Percentiles rank a stretch among this genome's conserved stretches.
Evolutionary conservation across 768 basidiomycete genomes (phyloP).

Genomic region (Agrocybe pediades): DNA sequence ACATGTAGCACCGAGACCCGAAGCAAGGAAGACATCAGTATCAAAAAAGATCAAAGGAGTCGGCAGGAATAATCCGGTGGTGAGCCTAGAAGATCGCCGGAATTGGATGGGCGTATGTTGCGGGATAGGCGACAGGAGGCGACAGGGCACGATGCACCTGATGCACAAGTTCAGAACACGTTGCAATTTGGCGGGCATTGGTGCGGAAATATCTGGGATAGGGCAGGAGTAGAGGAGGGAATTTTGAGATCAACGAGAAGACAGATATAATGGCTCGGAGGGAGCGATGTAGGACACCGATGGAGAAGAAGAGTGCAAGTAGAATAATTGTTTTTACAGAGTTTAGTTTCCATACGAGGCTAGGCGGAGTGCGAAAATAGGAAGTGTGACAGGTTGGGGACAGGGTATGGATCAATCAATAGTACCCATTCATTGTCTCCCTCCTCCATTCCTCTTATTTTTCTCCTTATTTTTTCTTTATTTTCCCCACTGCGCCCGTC

Average conservation of each 20-base stretch:
- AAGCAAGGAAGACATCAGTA: background rate
- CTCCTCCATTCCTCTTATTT: slow-evolving; percentile 24
- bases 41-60: background rate
- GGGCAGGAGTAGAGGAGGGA: background rate
- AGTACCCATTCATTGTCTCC: slow-evolving; percentile 3
- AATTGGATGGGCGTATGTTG: background rate
- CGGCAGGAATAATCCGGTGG: background rate
- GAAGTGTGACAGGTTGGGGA: background rate
- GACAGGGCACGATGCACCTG: slow-evolving; percentile 39
- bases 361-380: slow-evolving; percentile 13
- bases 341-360: slow-evolving; percentile 8
- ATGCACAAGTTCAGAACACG: too few relatives aligned
- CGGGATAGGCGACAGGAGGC: slow-evolving; percentile 7
- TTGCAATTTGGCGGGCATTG: slow-evolving; percentile 24
- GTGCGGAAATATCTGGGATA: background rate
- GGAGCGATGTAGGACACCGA: too few relatives aligned
- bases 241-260: background rate
- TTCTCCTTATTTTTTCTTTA: slow-evolving; percentile 31
- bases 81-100: background rate
- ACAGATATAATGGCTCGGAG: too few relatives aligned
- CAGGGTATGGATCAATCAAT: slow-evolving; percentile 8
- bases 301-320: background rate
- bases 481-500: slow-evolving; percentile 1
- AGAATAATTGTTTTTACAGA: background rate
- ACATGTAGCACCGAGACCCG: background rate